These are phyloP conservation scores for Daldinia vernicosa DNA, from an alignment of 495 filamentous ascomycete species.

Conservation along the genomic window DNA sequence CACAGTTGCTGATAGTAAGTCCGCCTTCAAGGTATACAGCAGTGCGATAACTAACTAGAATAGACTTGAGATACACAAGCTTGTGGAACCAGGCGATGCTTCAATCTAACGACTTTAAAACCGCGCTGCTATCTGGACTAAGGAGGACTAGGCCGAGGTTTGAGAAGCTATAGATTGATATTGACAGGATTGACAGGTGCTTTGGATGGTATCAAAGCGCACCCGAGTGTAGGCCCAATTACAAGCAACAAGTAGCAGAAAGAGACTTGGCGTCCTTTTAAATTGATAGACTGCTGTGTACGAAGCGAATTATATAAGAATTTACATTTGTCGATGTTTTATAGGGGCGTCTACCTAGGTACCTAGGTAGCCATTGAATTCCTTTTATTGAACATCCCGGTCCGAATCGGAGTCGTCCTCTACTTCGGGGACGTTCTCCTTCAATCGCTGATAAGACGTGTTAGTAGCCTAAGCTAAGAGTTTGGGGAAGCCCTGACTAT, in stretches of 20 bases:
- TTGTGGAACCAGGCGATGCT: conserved; percentile 87
- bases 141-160: conserved; percentile 84
- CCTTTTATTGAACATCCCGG: conserved; percentile 35
- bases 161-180: conserved; percentile 74
- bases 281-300: background rate
- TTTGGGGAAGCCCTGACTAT: conserved; percentile 12
- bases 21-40: conserved; percentile 2
- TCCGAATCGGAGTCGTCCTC: conserved; percentile 52
- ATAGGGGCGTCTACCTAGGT: background rate
- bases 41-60: conserved; percentile 21
- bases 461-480: conserved; percentile 10
- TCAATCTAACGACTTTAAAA: conserved; percentile 80
- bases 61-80: conserved; percentile 80
- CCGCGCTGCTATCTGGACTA: conserved; percentile 77
- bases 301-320: background rate
- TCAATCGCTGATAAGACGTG: conserved; percentile 48
- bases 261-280: conserved; percentile 7
- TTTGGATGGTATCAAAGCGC: conserved; percentile 13
- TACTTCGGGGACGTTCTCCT: conserved; percentile 55
- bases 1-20: conserved; percentile 76
- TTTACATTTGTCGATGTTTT: background rate
- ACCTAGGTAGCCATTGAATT: background rate
- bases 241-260: conserved; percentile 2
- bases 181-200: background rate
- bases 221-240: conserved; percentile 4